Conservation (phyloP, 164 flowering plant genomes). For the Amborella trichopoda region DNA sequence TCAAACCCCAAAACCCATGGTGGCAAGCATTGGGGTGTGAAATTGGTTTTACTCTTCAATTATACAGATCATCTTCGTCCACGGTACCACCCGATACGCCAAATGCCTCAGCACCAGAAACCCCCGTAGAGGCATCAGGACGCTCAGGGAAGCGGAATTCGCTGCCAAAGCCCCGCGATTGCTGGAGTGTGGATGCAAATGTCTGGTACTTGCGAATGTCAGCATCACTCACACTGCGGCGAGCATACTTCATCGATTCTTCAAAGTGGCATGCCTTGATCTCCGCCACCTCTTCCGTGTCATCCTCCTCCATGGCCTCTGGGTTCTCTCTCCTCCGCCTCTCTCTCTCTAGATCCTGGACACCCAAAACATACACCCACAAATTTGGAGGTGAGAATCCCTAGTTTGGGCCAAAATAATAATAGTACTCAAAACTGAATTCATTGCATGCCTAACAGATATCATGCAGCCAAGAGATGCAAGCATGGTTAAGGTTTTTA, state of each 20-base stretch:
- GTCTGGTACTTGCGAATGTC: conserved; percentile 11
- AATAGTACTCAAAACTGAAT: too few species aligned
- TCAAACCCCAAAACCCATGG: too few species aligned
- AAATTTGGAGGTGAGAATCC: too few species aligned
- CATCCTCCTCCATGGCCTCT: conserved; percentile 6
- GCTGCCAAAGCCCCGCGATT: conserved; percentile 34
- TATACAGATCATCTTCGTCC: conserved; percentile 35
- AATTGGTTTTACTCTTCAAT: too few species aligned
- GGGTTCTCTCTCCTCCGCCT: background rate
- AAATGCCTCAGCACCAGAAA: conserved; percentile 21
- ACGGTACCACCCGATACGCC: conserved; percentile 13
- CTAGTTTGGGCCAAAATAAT: too few species aligned
- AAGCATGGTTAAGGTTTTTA: too few species aligned
- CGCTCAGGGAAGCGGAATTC: conserved; percentile 31
- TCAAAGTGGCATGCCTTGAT: conserved; percentile 3
- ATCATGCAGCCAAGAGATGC: background rate
- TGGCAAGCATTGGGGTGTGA: too few species aligned
- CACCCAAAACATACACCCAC: too few species aligned
- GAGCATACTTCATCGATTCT: conserved; percentile 3
- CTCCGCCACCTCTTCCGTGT: background rate
- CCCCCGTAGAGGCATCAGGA: conserved; percentile 6
- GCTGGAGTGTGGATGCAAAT: conserved; percentile 39
- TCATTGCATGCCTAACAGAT: background rate
- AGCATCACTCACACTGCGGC: conserved; percentile 3
- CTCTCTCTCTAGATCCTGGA: conserved; percentile 3